Conservation (phyloP, 805 yeast genomes). For the Soucietia sequanensis region DNA sequence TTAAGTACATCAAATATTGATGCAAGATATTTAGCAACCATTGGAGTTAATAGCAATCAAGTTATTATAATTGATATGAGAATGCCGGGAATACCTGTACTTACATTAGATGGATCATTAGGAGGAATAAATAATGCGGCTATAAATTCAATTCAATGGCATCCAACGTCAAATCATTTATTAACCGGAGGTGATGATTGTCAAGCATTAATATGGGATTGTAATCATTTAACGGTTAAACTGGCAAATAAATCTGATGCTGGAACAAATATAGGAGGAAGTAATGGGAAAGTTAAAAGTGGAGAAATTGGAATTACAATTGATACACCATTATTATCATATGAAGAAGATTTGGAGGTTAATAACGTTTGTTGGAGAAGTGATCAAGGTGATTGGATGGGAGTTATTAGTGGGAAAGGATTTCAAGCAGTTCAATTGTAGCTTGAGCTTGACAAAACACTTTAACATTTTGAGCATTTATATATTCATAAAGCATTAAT, state of each 20-base stretch:
- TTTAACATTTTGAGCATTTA: no score
- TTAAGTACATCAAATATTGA: slow-evolving; percentile 78
- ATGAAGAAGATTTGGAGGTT: slow-evolving; percentile 65
- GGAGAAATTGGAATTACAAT: slow-evolving; percentile 13
- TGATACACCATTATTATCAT: slow-evolving; percentile 46
- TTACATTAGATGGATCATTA: slow-evolving; percentile 57
- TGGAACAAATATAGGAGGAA: neutral
- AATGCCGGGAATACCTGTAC: slow-evolving; percentile 79
- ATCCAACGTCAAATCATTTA: slow-evolving; percentile 66
- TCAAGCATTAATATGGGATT: slow-evolving; percentile 70
- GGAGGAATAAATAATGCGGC: slow-evolving; percentile 53
- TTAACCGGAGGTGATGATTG: slow-evolving; percentile 71
- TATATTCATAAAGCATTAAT: no score
- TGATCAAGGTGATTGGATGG: slow-evolving; percentile 76
- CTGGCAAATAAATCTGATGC: slow-evolving; percentile 6
- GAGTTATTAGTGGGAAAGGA: slow-evolving; percentile 66
- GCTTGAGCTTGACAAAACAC: no score
- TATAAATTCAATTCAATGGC: slow-evolving; percentile 80
- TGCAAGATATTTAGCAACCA: slow-evolving; percentile 78
- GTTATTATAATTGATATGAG: slow-evolving; percentile 79
- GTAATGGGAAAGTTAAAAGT: slow-evolving; percentile 1
- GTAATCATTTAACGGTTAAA: slow-evolving; percentile 26
- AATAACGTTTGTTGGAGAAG: slow-evolving; percentile 74
- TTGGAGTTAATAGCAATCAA: slow-evolving; percentile 66
- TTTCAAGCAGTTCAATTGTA: slow-evolving; percentile 73